Conservation (phyloP, 2,329 filamentous ascomycete species). For the Trichoderma simmonsii region DNA sequence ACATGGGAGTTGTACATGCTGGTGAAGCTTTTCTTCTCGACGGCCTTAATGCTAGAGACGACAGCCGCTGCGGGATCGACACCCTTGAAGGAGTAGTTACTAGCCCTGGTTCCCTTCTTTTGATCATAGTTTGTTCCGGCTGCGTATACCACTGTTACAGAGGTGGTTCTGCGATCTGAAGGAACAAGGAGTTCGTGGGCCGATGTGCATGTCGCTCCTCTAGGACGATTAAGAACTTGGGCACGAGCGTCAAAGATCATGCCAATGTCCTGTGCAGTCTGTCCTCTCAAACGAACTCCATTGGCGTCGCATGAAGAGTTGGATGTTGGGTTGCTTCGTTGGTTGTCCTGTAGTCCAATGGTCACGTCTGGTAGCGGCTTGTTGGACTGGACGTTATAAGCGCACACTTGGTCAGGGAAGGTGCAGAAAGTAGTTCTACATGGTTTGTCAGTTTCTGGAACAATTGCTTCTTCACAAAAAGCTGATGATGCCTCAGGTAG, state of each 20-base stretch:
- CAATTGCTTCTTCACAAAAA: neutral
- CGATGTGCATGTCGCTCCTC: neutral
- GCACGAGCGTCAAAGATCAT: conserved; percentile 13
- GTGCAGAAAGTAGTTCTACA: conserved; percentile 39
- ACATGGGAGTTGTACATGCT: conserved; percentile 36
- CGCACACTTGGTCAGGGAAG: conserved; percentile 37
- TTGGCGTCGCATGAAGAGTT: conserved; percentile 17
- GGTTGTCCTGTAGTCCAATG: conserved; percentile 42
- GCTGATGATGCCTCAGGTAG: neutral
- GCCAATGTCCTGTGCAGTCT: conserved; percentile 3
- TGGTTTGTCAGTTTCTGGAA: neutral
- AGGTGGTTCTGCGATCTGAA: neutral
- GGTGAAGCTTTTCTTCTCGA: conserved; percentile 32
- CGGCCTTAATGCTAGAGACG: conserved; percentile 31
- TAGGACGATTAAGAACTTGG: neutral
- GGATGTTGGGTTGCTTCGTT: conserved; percentile 25
- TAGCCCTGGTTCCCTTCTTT: conserved; percentile 43
- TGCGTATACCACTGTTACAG: conserved; percentile 28
- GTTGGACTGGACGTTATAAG: conserved; percentile 21
- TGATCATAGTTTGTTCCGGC: conserved; percentile 50
- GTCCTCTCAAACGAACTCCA: conserved; percentile 6
- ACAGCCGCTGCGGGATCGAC: conserved; percentile 42
- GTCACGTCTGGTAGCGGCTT: conserved; percentile 38
- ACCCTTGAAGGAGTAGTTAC: conserved; percentile 47
- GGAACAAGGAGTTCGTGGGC: conserved; percentile 27